A percentile compares a stretch with the other conserved stretches of the same genome.
Conservation (phyloP, 768 basidiomycete species). For the Holtermannia corniformis region DNA sequence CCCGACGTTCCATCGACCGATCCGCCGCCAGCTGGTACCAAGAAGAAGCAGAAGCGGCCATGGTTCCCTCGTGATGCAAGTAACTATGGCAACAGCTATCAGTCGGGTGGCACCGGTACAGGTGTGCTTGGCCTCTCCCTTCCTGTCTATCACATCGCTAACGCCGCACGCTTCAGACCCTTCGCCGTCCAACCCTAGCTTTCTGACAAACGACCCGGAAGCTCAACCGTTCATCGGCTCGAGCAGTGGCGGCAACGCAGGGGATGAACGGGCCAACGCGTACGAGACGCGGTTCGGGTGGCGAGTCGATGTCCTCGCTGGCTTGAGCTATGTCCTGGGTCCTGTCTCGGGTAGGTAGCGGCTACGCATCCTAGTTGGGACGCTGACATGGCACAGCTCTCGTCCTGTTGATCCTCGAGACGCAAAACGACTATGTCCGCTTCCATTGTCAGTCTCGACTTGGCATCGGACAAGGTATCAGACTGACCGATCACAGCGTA, state of each 20-base stretch:
- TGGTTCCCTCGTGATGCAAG: conserved; percentile 49
- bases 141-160: background rate
- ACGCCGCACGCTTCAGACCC: background rate
- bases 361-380: background rate
- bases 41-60: conserved; percentile 42
- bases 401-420: conserved; percentile 60
- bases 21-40: conserved; percentile 27
- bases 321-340: conserved; percentile 57
- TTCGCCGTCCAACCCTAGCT: background rate
- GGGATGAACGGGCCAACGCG: conserved; percentile 48
- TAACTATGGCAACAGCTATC: conserved; percentile 50
- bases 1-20: conserved; percentile 37
- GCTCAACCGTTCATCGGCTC: background rate
- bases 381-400: conserved; percentile 47
- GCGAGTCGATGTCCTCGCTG: conserved; percentile 60
- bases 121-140: background rate
- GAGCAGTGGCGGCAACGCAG: conserved; percentile 42
- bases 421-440: conserved; percentile 63
- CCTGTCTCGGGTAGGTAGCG: conserved; percentile 58
- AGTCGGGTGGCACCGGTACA: conserved; percentile 58
- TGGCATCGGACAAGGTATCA: too few relatives aligned
- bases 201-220: background rate
- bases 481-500: conserved; percentile 49
- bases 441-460: conserved; percentile 55
- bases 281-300: conserved; percentile 64